Conservation (phyloP, 306 rosid species). For the Fragaria ananassa region DNA sequence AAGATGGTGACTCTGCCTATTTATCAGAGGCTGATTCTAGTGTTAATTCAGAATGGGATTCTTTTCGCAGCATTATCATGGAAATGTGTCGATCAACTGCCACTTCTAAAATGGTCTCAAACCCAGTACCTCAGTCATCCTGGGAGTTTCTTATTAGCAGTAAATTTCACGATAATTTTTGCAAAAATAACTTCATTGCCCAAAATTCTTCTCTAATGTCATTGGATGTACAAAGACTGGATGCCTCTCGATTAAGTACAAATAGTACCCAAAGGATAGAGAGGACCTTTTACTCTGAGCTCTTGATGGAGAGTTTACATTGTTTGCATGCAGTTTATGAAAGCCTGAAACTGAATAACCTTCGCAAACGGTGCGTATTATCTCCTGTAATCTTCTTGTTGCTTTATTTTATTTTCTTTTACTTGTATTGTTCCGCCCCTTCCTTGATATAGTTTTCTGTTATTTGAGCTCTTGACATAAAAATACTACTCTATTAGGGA, state of each 20-base stretch:
- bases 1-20: conserved; percentile 61
- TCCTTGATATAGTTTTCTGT: not conserved
- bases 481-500: not conserved
- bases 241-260: conserved; percentile 24
- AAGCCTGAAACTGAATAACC: conserved; percentile 80
- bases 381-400: not conserved
- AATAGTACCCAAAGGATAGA: conserved; percentile 37
- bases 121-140: conserved; percentile 44
- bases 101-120: conserved; percentile 33
- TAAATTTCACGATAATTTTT: conserved; percentile 65
- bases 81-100: conserved; percentile 47
- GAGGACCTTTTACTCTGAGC: conserved; percentile 49
- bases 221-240: conserved; percentile 34
- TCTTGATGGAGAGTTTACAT: conserved; percentile 63
- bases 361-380: conserved; percentile 65
- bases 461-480: not conserved
- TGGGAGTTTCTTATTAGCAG: conserved; percentile 87
- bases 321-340: conserved; percentile 95
- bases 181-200: conserved; percentile 48
- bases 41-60: conserved; percentile 73
- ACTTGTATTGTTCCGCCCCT: not conserved
- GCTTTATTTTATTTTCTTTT: not conserved
- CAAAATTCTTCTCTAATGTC: conserved; percentile 41
- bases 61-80: conserved; percentile 62
- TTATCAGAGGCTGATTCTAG: conserved; percentile 47